Conservation (phyloP, 306 rosid species). For the Vigna trinervia region DNA sequence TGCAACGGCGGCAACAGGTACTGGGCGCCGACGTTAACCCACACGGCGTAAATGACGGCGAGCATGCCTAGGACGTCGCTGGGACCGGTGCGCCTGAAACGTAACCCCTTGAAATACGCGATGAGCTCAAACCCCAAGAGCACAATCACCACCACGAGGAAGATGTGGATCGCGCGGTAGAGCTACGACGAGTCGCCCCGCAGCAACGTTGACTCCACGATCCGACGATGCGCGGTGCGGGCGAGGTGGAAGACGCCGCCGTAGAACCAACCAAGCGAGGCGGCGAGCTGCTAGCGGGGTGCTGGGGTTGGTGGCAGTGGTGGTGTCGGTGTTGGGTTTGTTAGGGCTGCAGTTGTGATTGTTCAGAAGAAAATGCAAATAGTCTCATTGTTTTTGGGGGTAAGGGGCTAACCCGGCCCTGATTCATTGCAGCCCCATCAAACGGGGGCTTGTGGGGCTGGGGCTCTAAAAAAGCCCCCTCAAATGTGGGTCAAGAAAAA, state of each 20-base stretch:
- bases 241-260: slow-evolving; percentile 54
- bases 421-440: too few relatives aligned
- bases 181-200: slow-evolving; percentile 60
- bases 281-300: slow-evolving; percentile 70
- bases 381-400: too few relatives aligned
- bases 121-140: slow-evolving; percentile 74
- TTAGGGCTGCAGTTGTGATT: too few relatives aligned
- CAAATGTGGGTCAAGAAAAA: too few relatives aligned
- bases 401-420: too few relatives aligned
- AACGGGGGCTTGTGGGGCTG: too few relatives aligned
- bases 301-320: too few relatives aligned
- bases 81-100: slow-evolving; percentile 86
- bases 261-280: slow-evolving; percentile 52
- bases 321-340: too few relatives aligned
- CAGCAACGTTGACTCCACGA: slow-evolving; percentile 55
- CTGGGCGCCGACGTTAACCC: slow-evolving; percentile 72
- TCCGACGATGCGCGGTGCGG: slow-evolving; percentile 68
- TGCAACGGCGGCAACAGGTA: slow-evolving; percentile 90
- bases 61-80: slow-evolving; percentile 71
- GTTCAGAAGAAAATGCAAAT: too few relatives aligned
- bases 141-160: slow-evolving; percentile 61
- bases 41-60: slow-evolving; percentile 64
- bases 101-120: slow-evolving; percentile 96
- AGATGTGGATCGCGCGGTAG: slow-evolving; percentile 71
- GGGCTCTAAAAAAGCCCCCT: too few relatives aligned